A percentile compares a stretch with the other conserved stretches of the same genome.
Conservation (phyloP, 495 filamentous ascomycete genomes). For the Oidiodendron maius region DNA sequence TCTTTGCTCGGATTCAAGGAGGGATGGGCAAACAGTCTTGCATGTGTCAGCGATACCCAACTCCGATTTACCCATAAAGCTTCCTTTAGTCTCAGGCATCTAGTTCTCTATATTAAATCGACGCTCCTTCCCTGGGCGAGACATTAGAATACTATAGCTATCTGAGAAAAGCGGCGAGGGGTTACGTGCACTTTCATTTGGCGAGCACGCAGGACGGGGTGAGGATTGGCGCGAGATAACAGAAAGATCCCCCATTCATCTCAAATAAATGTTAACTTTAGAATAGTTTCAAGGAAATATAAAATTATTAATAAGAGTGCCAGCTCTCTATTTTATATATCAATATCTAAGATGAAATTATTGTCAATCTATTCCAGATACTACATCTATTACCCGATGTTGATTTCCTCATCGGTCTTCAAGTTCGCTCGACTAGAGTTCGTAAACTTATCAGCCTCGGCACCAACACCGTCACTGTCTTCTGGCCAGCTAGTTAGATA, state of each 20-base stretch:
- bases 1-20: too few relatives aligned
- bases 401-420: neutral
- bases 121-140: too few relatives aligned
- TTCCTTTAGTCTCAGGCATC: conserved; percentile 29
- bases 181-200: too few relatives aligned
- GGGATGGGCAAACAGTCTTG: too few relatives aligned
- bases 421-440: neutral
- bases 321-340: neutral
- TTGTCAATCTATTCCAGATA: neutral
- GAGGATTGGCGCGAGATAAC: too few relatives aligned
- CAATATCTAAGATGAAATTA: neutral
- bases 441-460: neutral
- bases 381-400: neutral
- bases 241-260: neutral
- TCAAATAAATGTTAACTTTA: neutral
- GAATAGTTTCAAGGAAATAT: neutral
- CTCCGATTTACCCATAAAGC: conserved; percentile 30
- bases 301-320: neutral
- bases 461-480: neutral
- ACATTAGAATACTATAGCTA: too few relatives aligned
- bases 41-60: conserved; percentile 23
- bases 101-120: conserved; percentile 25
- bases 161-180: too few relatives aligned
- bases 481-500: neutral
- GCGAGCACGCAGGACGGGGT: too few relatives aligned